phyloP scores from a whole-genome alignment of 2,329 filamentous ascomycete species.

The Chrysoporthe deuterocubensis region DNA sequence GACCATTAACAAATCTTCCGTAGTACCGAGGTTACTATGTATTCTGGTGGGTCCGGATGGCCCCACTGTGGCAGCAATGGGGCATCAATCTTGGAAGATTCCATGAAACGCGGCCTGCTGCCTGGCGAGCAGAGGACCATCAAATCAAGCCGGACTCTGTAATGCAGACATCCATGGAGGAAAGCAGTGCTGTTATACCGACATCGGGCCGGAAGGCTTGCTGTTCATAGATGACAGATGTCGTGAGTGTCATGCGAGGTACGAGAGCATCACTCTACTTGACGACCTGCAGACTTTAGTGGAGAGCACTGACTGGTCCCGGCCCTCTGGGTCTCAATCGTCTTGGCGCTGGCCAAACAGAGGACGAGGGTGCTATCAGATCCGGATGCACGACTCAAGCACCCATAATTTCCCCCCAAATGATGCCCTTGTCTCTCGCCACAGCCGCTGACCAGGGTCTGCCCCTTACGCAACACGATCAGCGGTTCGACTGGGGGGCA shows the following conservation, averaged over 20 bases:
- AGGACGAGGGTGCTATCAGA: constrained; percentile 1
- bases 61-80: constrained; percentile 4
- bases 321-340: neutral
- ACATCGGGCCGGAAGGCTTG: constrained; percentile 3
- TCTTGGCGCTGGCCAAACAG: neutral
- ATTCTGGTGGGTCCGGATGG: neutral
- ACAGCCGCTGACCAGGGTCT: constrained; percentile 5
- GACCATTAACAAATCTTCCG: constrained; percentile 3
- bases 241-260: neutral
- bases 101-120: neutral
- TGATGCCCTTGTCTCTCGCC: constrained; percentile 6
- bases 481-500: constrained; percentile 4
- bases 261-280: neutral
- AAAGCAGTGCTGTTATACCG: neutral
- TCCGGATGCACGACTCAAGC: neutral
- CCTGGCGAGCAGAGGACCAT: neutral
- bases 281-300: neutral
- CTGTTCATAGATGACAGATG: neutral
- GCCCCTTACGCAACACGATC: constrained; percentile 8
- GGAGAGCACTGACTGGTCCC: neutral
- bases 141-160: too few relatives aligned
- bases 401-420: neutral
- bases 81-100: constrained; percentile 9
- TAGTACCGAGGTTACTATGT: neutral
- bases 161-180: neutral